Conservation (phyloP, 1,284 basidiomycete species). For the Pholiota adiposa region DNA sequence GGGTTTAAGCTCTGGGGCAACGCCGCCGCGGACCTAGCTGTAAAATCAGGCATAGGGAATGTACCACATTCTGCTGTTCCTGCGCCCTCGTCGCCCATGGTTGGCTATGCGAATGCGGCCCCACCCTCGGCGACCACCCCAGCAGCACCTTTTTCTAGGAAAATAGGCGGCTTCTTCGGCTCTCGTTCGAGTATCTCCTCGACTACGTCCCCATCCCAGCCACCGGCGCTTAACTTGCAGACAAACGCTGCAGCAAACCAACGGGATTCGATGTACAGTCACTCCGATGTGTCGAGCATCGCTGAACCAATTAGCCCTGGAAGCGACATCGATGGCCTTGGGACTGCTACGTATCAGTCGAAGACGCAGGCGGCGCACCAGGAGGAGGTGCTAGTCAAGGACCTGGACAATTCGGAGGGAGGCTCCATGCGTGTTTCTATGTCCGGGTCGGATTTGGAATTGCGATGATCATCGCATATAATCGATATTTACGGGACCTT, state of each 20-base stretch:
- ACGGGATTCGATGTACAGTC: constrained; percentile 48
- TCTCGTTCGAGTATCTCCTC: constrained; percentile 56
- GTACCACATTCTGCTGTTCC: constrained; percentile 26
- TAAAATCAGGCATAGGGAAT: constrained; percentile 27
- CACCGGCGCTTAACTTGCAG: constrained; percentile 34
- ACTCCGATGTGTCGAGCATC: constrained; percentile 59
- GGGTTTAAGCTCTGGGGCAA: constrained; percentile 70
- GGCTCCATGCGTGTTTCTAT: constrained; percentile 24
- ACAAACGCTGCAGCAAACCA: constrained; percentile 33
- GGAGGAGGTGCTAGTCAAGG: constrained; percentile 34
- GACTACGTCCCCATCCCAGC: constrained; percentile 28
- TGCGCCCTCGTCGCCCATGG: constrained; percentile 15
- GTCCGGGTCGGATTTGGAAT: constrained; percentile 22
- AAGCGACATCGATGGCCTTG: constrained; percentile 40
- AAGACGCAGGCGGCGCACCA: constrained; percentile 5
- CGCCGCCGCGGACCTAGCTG: constrained; percentile 24
- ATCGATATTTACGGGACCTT: not conserved
- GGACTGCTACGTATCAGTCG: constrained; percentile 17
- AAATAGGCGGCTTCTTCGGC: constrained; percentile 71
- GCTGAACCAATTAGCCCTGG: constrained; percentile 60
- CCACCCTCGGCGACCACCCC: constrained; percentile 28
- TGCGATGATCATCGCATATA: constrained; percentile 13
- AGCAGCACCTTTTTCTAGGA: constrained; percentile 52
- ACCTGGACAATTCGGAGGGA: constrained; percentile 32
- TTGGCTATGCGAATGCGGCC: constrained; percentile 20